Percentiles rank a stretch among this genome's conserved stretches.
Conservation (phyloP, 441 rosid genomes). For the Adansonia gregorii region DNA sequence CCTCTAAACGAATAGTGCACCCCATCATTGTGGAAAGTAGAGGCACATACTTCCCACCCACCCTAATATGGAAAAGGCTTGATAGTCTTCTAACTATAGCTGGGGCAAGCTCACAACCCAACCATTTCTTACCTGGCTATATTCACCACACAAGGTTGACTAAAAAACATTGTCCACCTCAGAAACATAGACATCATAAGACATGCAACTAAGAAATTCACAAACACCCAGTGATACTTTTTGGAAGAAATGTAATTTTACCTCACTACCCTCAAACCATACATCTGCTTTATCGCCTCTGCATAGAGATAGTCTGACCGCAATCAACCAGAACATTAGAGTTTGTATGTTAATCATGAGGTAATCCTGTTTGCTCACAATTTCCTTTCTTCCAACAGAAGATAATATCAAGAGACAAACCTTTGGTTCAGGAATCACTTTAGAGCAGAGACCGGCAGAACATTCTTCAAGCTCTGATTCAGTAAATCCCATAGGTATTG, state of each 20-base stretch:
- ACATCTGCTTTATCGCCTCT: constrained; percentile 74
- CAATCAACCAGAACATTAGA: constrained; percentile 30
- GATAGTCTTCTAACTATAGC: not conserved
- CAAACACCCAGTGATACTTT: not conserved
- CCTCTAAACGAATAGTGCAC: constrained; percentile 1
- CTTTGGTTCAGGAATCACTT: constrained; percentile 80
- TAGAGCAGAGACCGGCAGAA: constrained; percentile 75
- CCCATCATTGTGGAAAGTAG: not conserved
- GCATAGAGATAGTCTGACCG: constrained; percentile 80
- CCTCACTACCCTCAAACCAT: constrained; percentile 94
- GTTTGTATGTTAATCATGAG: constrained; percentile 22
- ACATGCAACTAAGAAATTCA: constrained; percentile 8
- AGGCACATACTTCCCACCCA: constrained; percentile 3
- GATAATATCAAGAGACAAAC: constrained; percentile 39
- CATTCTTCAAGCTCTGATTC: constrained; percentile 85
- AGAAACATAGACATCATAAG: not conserved
- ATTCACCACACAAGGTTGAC: not conserved
- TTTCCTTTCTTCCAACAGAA: constrained; percentile 1
- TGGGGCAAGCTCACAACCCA: not conserved
- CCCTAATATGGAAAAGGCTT: not conserved
- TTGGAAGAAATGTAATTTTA: constrained; percentile 32
- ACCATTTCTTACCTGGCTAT: not conserved
- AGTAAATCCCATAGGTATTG: constrained; percentile 85
- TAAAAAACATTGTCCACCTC: not conserved
- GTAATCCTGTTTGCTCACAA: constrained; percentile 1